Percentiles rank a stretch among this genome's conserved stretches.
Conservation (phyloP, 2,329 filamentous ascomycete genomes). For the Paraphoma sp. region DNA sequence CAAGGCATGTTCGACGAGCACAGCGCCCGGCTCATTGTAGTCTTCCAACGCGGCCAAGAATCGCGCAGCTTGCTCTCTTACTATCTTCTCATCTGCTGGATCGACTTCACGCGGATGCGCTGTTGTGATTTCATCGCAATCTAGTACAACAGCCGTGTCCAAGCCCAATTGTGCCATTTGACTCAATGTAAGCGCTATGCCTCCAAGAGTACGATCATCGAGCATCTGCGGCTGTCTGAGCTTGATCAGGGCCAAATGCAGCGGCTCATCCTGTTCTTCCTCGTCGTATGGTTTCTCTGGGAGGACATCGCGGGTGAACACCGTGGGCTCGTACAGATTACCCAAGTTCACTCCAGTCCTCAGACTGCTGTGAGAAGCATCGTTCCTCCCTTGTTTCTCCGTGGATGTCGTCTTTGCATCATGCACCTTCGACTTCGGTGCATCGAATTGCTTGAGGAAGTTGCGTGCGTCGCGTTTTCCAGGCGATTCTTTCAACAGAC, state of each 20-base stretch:
- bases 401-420: slow-evolving; percentile 12
- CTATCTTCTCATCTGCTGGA: slow-evolving; percentile 51
- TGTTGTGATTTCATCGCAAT: slow-evolving; percentile 62
- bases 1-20: slow-evolving; percentile 68
- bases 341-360: slow-evolving; percentile 66
- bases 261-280: slow-evolving; percentile 48
- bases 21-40: slow-evolving; percentile 71
- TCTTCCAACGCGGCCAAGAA: slow-evolving; percentile 77
- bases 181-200: slow-evolving; percentile 81
- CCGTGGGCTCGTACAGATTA: slow-evolving; percentile 64
- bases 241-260: slow-evolving; percentile 87
- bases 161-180: slow-evolving; percentile 85
- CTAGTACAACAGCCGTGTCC: slow-evolving; percentile 81
- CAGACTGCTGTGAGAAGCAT: slow-evolving; percentile 42
- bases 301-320: slow-evolving; percentile 63
- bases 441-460: slow-evolving; percentile 85
- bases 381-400: slow-evolving; percentile 21
- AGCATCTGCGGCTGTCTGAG: slow-evolving; percentile 76
- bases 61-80: slow-evolving; percentile 71
- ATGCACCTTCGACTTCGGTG: slow-evolving; percentile 30
- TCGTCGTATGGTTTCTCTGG: slow-evolving; percentile 43
- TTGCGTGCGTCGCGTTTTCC: slow-evolving; percentile 92
- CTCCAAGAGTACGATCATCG: slow-evolving; percentile 71
- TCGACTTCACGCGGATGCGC: slow-evolving; percentile 37
- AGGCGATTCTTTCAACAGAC: slow-evolving; percentile 80